These are phyloP conservation scores for Mortierella sp. DNA, from an alignment of 371 early-diverging fungal species.

Conservation along the genomic window DNA sequence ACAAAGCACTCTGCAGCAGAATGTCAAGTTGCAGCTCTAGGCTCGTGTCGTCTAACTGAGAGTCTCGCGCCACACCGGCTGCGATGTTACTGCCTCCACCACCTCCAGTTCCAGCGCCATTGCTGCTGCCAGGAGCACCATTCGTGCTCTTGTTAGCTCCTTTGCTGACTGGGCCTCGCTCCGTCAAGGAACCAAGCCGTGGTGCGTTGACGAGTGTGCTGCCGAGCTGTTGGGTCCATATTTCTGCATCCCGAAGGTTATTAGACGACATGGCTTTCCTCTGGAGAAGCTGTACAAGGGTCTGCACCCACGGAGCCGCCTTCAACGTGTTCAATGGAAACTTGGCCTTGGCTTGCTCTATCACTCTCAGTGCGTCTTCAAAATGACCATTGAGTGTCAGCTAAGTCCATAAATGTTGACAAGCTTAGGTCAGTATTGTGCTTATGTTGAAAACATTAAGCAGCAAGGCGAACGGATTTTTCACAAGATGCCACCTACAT, in stretches of 20 bases:
- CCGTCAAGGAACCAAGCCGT: background rate
- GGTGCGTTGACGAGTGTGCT: constrained; percentile 30
- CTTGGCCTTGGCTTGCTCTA: constrained; percentile 44
- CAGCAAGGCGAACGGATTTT: background rate
- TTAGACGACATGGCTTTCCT: constrained; percentile 32
- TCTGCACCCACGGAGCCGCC: constrained; percentile 45
- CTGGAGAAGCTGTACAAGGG: constrained; percentile 43
- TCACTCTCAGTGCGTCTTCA: constrained; percentile 41
- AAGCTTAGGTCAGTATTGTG: background rate
- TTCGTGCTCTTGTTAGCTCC: background rate
- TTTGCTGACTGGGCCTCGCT: background rate
- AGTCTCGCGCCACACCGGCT: constrained; percentile 1
- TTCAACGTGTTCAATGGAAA: constrained; percentile 36
- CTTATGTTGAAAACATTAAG: background rate
- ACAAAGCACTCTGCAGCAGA: constrained; percentile 28
- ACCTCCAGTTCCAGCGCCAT: background rate
- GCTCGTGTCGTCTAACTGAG: constrained; percentile 28
- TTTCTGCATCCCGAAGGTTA: constrained; percentile 39
- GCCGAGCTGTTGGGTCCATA: constrained; percentile 34
- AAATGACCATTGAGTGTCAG: constrained; percentile 26
- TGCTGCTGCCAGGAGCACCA: background rate
- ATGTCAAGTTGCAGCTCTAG: constrained; percentile 44
- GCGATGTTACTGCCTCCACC: background rate
- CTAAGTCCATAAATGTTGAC: background rate
- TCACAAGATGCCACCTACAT: constrained; percentile 21